These are phyloP conservation scores for Penicillium parvum DNA, from an alignment of 495 filamentous ascomycete genomes.

Conservation along the genomic window DNA sequence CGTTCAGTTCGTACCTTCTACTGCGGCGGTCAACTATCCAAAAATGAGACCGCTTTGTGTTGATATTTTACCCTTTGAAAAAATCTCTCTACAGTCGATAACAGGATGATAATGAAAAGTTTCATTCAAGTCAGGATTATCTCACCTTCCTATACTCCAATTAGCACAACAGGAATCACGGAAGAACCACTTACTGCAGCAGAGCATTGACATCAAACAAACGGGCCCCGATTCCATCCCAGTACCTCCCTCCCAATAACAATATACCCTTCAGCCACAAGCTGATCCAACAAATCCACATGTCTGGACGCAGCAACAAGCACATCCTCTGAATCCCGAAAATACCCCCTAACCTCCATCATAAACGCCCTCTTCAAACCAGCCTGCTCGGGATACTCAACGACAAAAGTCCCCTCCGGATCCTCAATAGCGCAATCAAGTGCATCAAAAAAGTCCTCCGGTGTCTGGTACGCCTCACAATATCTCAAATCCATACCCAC, in stretches of 20 bases:
- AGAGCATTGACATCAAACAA: too few species aligned
- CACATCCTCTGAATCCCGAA: not conserved
- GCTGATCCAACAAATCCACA: not conserved
- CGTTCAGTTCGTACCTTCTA: constrained; percentile 18
- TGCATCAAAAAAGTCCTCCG: not conserved
- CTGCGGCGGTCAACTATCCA: constrained; percentile 1
- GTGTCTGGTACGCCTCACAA: not conserved
- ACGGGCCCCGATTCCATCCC: too few species aligned
- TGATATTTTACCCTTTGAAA: too few species aligned
- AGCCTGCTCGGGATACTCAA: not conserved
- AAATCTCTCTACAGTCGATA: too few species aligned
- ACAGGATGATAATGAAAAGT: too few species aligned
- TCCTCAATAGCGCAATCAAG: not conserved
- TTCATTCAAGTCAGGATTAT: too few species aligned
- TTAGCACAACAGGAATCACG: too few species aligned
- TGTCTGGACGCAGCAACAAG: constrained; percentile 1
- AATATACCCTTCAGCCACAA: constrained; percentile 3
- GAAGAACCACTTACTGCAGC: too few species aligned
- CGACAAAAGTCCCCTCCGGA: not conserved
- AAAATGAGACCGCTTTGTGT: constrained; percentile 6
- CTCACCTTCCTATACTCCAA: too few species aligned
- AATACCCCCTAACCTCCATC: not conserved
- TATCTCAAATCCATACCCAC: not conserved
- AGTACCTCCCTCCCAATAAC: constrained; percentile 3
- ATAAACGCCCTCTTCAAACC: not conserved